These are phyloP conservation scores for Salix brachista DNA, from an alignment of 345 rosid species.

Conservation along the genomic window DNA sequence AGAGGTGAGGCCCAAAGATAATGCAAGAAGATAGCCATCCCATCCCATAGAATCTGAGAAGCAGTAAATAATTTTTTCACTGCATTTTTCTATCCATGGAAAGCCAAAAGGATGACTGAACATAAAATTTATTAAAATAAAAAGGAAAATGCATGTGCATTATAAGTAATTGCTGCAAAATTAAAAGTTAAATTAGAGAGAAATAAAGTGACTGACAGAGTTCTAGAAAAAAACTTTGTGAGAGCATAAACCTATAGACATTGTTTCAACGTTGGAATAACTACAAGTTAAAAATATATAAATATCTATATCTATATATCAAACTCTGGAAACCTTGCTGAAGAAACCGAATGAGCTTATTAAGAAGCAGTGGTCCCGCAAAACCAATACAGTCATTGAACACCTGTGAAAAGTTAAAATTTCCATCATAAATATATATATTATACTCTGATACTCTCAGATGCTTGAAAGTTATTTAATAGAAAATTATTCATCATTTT, in stretches of 20 bases:
- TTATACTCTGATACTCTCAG: too few species aligned
- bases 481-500: not conserved
- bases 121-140: not conserved
- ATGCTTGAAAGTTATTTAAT: too few species aligned
- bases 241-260: not conserved
- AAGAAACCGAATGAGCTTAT: constrained; percentile 73
- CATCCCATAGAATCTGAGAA: constrained; percentile 57
- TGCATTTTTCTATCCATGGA: not conserved
- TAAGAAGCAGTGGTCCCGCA: constrained; percentile 79
- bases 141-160: not conserved
- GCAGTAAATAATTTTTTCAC: constrained; percentile 2
- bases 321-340: constrained; percentile 55
- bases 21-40: constrained; percentile 63
- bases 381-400: constrained; percentile 78
- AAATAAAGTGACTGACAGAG: too few species aligned
- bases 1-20: constrained; percentile 66
- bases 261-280: constrained; percentile 1
- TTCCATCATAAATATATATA: not conserved
- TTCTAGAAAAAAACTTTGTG: too few species aligned
- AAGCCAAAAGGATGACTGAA: not conserved
- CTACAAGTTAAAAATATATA: not conserved
- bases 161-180: too few species aligned
- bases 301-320: not conserved
- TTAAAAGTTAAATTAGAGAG: too few species aligned
- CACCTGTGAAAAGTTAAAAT: constrained; percentile 43